Percentiles rank a stretch among this genome's conserved stretches.
Evolutionary conservation across 2,329 filamentous ascomycete species (phyloP).

Genomic region (Amesomyces nigricolor): DNA sequence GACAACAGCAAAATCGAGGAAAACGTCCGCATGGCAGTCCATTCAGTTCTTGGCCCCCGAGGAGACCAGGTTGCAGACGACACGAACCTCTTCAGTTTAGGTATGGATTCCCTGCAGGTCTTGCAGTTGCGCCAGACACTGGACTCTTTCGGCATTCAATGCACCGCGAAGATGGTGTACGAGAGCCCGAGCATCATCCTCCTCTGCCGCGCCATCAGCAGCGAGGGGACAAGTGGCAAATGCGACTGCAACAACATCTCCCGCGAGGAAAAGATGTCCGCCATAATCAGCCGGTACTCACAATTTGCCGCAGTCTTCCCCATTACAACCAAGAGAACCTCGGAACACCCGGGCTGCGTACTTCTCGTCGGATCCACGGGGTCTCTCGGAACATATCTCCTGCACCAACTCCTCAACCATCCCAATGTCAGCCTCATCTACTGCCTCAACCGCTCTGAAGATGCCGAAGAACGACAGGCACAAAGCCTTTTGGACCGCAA

Average conservation of each 20-base stretch:
- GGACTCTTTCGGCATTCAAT: background rate
- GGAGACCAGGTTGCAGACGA: background rate
- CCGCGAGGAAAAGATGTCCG: constrained; percentile 7
- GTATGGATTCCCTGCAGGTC: constrained; percentile 12
- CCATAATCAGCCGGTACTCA: constrained; percentile 2
- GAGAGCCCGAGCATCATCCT: constrained; percentile 4
- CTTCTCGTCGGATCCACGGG: background rate
- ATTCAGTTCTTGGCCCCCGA: background rate
- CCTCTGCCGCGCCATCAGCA: background rate
- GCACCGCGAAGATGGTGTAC: constrained; percentile 4
- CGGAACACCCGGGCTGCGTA: no score
- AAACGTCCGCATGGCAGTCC: background rate
- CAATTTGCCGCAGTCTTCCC: background rate
- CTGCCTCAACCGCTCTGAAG: background rate
- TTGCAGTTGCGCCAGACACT: constrained; percentile 6
- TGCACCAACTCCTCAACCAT: background rate
- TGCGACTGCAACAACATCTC: background rate
- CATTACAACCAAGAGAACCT: no score
- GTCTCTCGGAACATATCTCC: background rate
- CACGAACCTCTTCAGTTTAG: constrained; percentile 1
- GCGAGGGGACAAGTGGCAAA: no score
- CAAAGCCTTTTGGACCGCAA: background rate
- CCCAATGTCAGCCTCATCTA: background rate
- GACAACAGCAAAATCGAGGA: background rate
- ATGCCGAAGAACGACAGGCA: background rate